Evolutionary conservation across 495 filamentous ascomycete genomes (phyloP), one percentile per base, ranked within the genome.

Genomic region (Penicillium cataractarum): DNA sequence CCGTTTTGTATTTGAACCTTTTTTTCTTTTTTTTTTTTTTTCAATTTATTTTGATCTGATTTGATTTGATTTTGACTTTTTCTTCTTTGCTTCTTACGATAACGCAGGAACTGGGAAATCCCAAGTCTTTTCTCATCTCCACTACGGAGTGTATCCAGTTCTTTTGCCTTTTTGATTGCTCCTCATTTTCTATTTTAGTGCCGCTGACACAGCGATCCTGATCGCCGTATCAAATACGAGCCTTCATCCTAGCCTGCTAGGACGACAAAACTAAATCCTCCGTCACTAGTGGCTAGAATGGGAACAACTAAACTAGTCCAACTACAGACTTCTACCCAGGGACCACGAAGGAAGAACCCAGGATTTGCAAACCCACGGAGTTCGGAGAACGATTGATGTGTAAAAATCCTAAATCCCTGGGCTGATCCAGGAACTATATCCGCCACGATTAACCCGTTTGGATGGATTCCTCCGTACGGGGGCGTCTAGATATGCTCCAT

Each of bases 221-320:
- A 67, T 67, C 62, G 61, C 19, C 48, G 37, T 61, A 56, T 59
- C 44, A 9, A 67, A 64, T 61, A 61, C 57, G 56, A 63, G 46
- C n/a, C n/a, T n/a, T n/a, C n/a, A 10, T 7, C 29, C 4, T 3
- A 31, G 29, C 29, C 29, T 4, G 29, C 3, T 3, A 31, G 7
- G 7, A 31, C 29, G 46, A 26, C 46, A 49, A 26, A 29, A 1
- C 24, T 29, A 29, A 29, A 24, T 24, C 22, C 26, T 2, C 7
- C 15, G 12, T 29, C 24, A 24, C 19, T 46, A 46, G 42, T 44
- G 42, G 24, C 42, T 46, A 46, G 42, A 22, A n/a, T 0, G 9
- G 2, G 12, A 24, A 9, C 2, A 17, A 49, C 46, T 27, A 49
- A 27, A 49, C 46, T 49, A 49, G 46, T 26, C 4, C 13, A 15